Percentiles rank a stretch among this genome's conserved stretches.
These are phyloP conservation scores for Paramecium primaurelia DNA, from an alignment of 73 alveolate genomes.

Conservation along the genomic window DNA sequence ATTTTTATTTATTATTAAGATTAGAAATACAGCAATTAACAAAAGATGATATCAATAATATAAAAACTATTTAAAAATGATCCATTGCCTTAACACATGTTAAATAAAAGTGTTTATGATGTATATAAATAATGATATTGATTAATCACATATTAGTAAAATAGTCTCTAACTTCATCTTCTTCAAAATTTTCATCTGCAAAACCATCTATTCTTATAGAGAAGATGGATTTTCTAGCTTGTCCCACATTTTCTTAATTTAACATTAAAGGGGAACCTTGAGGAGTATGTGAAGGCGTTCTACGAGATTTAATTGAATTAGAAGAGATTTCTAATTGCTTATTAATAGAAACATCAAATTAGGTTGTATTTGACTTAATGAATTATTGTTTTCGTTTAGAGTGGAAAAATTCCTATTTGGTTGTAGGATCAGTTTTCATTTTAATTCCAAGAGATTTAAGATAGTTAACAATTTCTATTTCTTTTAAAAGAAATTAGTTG, in stretches of 20 bases:
- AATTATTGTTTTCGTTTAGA: background rate
- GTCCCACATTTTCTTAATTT: background rate
- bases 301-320: background rate
- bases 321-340: background rate
- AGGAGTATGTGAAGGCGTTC: background rate
- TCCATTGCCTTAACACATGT: background rate
- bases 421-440: conserved; percentile 6
- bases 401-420: background rate
- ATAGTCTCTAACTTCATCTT: background rate
- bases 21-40: background rate
- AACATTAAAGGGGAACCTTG: background rate
- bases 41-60: background rate
- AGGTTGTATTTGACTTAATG: background rate
- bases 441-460: background rate
- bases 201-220: background rate
- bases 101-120: conserved; percentile 4
- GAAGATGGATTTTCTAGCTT: background rate
- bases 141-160: background rate
- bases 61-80: background rate
- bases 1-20: background rate
- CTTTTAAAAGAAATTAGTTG: background rate
- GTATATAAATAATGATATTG: conserved; percentile 4
- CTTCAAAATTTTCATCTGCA: background rate
- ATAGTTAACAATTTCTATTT: background rate
- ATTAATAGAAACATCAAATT: background rate